Evolutionary conservation across 768 basidiomycete genomes (phyloP), one percentile per base, ranked within the genome.

Genomic region (Ramaria rubella): DNA sequence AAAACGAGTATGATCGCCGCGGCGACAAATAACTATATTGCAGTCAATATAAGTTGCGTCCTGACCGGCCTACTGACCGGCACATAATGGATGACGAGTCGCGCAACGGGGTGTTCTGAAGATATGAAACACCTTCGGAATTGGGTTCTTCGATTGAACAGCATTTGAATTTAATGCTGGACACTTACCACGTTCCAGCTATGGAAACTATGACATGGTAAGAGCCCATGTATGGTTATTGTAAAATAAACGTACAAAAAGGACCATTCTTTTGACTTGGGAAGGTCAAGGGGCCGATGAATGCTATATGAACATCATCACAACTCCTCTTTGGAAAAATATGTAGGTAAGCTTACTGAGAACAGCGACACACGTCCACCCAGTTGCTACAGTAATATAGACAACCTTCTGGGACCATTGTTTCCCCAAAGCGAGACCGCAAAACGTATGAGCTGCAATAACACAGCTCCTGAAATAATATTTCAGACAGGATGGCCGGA

Each of bases 91-190:
- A 55, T 45, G 9, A 42, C 44, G 12, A 55, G 30, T 23, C 54
- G 21, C 19, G 43, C 14, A 31, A 46, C 19, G n/a, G 43, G 24
- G 21, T 55, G 48, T 29, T 55, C 43, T 5, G 54, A 55, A 4
- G 54, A 46, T 24, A 55, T 55, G 19, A 46, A 55, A 40, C 54
- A 55, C 54, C 54, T 43, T 17, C 5, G 7, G 11, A 12, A 12
- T 17, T 21, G 19, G 19, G 29, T 48, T 23, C 4, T 48, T 9
- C 6, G 24, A 7, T 19, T 33, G n/a, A n/a, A n/a, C n/a, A n/a
- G n/a, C n/a, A n/a, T 17, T 5, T 17, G 29, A 27, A 43, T n/a
- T n/a, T n/a, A n/a, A n/a, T n/a, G n/a, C n/a, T 17, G 19, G 4
- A 5, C 26, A 52, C 12, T 3, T 52, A 54, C 52, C 52, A 54